Evolutionary conservation across 352 stramenopile species (phyloP), one percentile per base, ranked within the genome.

Genomic region (Globisporangium okanoganense): DNA sequence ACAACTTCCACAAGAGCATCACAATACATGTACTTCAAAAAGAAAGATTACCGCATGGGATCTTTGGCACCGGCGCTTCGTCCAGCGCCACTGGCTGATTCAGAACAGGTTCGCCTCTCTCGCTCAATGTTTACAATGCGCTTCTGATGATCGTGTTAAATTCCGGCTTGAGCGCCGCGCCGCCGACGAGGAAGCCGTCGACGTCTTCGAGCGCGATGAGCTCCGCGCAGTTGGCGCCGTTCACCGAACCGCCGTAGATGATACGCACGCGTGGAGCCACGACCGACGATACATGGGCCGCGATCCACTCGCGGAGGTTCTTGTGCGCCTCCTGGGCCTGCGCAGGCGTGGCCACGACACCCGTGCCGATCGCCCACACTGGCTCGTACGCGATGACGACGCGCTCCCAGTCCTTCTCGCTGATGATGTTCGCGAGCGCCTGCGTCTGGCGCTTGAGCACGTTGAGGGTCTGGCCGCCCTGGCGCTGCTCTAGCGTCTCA

Each of bases 321-420:
- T 96, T 85, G 76, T 98, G 92, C 1, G 88, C 78, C 20, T 90
- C 86, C 78, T 99, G 96, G 2, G 96, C 96, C 75, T 98, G 96
- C 65, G 95, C 94, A 4, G 95, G 92, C 31, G 94, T 98, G 48
- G 95, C 96, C n/a, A 97, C 97, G 38, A 98, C 83, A 12, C 97
- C 97, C 55, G 97, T 99, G 70, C 96, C 96, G 72, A 99, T 99
- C 33, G 96, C 96, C 96, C 96, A 99, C 63, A 99, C 97, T 16
- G 96, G 96, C 73, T 98, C 93, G 70, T 99, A 98, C 20, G 96
- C 97, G 70, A 99, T 93, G 48, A 98, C 96, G 53, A 99, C 72
- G 55, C 75, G 76, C 38, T 73, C 66, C 82, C 81, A 92, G 36
- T 88, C 77, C 47, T 93, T 71, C 54, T 95, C 89, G 52, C 66